Conservation (phyloP, 73 alveolate genomes). For the Tetrahymena elliotti region DNA sequence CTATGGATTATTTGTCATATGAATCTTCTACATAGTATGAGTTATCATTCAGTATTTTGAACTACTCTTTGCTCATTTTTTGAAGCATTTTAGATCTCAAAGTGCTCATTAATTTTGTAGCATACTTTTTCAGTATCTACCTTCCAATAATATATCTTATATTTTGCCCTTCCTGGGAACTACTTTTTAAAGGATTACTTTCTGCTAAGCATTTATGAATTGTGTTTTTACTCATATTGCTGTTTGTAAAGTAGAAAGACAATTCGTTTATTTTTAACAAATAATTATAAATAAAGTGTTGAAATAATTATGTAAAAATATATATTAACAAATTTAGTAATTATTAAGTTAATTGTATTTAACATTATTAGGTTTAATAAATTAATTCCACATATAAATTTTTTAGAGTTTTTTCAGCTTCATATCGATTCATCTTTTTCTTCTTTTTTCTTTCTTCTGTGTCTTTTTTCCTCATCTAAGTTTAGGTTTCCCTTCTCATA, state of each 20-base stretch:
- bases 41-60: neutral
- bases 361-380: neutral
- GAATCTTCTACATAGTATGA: neutral
- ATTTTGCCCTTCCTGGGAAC: neutral
- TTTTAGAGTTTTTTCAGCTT: neutral
- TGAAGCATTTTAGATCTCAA: neutral
- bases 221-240: neutral
- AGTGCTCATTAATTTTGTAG: neutral
- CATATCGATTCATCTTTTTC: neutral
- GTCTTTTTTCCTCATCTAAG: slow-evolving; percentile 79
- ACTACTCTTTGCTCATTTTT: neutral
- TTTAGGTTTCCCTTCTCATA: slow-evolving; percentile 77
- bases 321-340: neutral
- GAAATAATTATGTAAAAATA: neutral
- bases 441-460: slow-evolving; percentile 42
- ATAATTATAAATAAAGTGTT: neutral
- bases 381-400: too few relatives aligned
- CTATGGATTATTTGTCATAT: neutral
- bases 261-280: neutral
- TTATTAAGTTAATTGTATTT: too few relatives aligned
- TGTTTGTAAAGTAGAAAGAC: too few relatives aligned
- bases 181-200: neutral
- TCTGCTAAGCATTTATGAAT: neutral
- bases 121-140: neutral
- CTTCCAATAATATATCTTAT: neutral